Evolutionary conservation across 2,329 filamentous ascomycete species (phyloP).

Genomic region (Claviceps sp.): DNA sequence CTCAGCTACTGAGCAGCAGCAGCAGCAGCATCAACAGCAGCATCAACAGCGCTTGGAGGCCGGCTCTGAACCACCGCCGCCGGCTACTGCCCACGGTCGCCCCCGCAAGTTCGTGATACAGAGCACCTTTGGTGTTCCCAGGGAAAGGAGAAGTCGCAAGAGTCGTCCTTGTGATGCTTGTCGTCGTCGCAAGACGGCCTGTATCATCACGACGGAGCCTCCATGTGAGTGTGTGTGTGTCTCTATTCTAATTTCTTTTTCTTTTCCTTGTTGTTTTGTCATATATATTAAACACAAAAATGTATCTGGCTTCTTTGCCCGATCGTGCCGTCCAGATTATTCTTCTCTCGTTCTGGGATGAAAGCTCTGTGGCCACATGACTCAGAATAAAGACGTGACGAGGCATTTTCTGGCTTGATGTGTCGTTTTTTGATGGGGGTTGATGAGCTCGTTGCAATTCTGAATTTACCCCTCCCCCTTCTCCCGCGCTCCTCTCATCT

Average conservation of each 20-base stretch:
- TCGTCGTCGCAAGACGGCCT: slow-evolving; percentile 31
- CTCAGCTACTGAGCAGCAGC: not conserved
- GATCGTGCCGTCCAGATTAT: no score
- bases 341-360: no score
- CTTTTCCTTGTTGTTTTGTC: not conserved
- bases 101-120: slow-evolving; percentile 27
- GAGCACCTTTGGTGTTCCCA: slow-evolving; percentile 26
- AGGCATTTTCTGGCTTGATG: no score
- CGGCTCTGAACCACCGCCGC: not conserved
- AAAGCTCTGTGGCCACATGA: no score
- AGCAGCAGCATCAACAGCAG: not conserved
- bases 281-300: no score
- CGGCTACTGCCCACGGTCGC: not conserved
- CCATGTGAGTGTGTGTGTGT: slow-evolving; percentile 23
- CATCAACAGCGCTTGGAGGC: not conserved
- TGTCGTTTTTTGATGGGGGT: no score
- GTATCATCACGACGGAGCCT: slow-evolving; percentile 28
- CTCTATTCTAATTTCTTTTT: not conserved
- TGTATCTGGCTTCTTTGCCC: not conserved
- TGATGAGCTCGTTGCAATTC: no score
- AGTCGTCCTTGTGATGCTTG: slow-evolving; percentile 33
- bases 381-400: no score
- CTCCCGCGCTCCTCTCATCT: no score
- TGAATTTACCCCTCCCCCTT: no score
- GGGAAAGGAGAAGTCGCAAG: slow-evolving; percentile 29